These are phyloP conservation scores for Oryza brachyantha DNA, from an alignment of 176 grass and related monocot genomes.

Conservation along the genomic window DNA sequence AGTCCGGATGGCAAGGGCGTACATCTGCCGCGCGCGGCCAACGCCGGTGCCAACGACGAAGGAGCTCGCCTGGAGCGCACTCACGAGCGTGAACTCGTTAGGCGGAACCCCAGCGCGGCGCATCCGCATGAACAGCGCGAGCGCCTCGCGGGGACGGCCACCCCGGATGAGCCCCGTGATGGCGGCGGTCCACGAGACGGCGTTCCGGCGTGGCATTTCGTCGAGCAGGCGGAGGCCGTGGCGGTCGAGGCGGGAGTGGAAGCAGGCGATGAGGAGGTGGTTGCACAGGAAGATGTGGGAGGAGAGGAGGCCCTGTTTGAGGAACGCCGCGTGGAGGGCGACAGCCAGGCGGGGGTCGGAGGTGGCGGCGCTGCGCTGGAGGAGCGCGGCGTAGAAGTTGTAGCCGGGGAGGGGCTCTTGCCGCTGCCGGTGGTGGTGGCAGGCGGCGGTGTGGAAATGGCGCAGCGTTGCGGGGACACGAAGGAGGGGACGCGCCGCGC, in stretches of 20 bases:
- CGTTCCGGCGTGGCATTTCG: slow-evolving; percentile 59
- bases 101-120: slow-evolving; percentile 31
- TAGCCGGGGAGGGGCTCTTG: neutral
- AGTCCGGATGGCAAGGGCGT: slow-evolving; percentile 36
- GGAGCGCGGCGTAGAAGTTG: slow-evolving; percentile 32
- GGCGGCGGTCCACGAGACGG: slow-evolving; percentile 52
- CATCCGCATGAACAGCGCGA: slow-evolving; percentile 49
- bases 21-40: slow-evolving; percentile 32
- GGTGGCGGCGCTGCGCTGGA: slow-evolving; percentile 37
- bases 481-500: neutral
- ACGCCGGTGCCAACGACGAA: neutral
- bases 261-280: slow-evolving; percentile 67
- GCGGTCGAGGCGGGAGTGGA: slow-evolving; percentile 22
- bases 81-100: slow-evolving; percentile 63
- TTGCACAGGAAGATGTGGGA: slow-evolving; percentile 48
- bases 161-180: slow-evolving; percentile 49
- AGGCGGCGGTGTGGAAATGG: neutral
- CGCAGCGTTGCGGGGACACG: neutral
- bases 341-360: slow-evolving; percentile 27
- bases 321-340: slow-evolving; percentile 43
- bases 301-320: slow-evolving; percentile 41
- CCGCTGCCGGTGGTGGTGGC: neutral
- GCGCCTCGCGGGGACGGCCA: slow-evolving; percentile 26
- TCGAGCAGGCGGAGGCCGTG: slow-evolving; percentile 54
- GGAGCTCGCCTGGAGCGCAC: slow-evolving; percentile 55